phyloP scores from a whole-genome alignment of 1,139 yeast species.

The Saccharomyces hybrid region DNA sequence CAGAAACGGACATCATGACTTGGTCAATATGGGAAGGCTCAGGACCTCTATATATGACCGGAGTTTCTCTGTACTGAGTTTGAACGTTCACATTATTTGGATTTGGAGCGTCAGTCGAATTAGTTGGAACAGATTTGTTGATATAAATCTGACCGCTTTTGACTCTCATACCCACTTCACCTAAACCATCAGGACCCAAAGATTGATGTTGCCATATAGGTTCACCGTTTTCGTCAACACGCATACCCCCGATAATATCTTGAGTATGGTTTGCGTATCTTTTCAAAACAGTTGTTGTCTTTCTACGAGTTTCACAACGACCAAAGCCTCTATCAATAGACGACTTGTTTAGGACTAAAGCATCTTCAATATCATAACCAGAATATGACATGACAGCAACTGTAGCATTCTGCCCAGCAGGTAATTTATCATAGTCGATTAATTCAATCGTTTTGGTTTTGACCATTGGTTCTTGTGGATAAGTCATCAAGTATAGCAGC shows the following conservation, averaged over 20 bases:
- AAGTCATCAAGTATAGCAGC: conserved; percentile 84
- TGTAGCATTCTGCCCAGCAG: conserved; percentile 98
- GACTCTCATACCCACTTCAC: conserved; percentile 88
- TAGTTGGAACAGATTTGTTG: conserved; percentile 85
- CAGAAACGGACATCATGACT: conserved; percentile 94
- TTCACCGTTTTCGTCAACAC: conserved; percentile 70
- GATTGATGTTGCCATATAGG: conserved; percentile 83
- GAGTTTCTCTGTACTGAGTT: conserved; percentile 75
- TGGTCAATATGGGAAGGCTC: conserved; percentile 94
- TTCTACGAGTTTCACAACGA: conserved; percentile 93
- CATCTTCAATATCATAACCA: conserved; percentile 99
- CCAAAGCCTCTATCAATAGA: conserved; percentile 97
- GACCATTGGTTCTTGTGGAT: conserved; percentile 99
- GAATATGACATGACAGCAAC: conserved; percentile 99
- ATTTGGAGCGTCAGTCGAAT: conserved; percentile 58
- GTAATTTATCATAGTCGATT: conserved; percentile 89
- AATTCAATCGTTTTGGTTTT: conserved; percentile 94
- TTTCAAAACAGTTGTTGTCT: conserved; percentile 81
- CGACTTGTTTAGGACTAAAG: conserved; percentile 84
- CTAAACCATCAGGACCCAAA: conserved; percentile 90
- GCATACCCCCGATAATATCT: conserved; percentile 85
- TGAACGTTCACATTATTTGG: conserved; percentile 43
- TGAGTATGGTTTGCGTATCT: conserved; percentile 90
- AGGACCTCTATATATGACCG: conserved; percentile 86
- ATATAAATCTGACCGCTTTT: conserved; percentile 91